Evolutionary conservation across 495 filamentous ascomycete genomes (phyloP).

Genomic region (Delitschia confertaspora): DNA sequence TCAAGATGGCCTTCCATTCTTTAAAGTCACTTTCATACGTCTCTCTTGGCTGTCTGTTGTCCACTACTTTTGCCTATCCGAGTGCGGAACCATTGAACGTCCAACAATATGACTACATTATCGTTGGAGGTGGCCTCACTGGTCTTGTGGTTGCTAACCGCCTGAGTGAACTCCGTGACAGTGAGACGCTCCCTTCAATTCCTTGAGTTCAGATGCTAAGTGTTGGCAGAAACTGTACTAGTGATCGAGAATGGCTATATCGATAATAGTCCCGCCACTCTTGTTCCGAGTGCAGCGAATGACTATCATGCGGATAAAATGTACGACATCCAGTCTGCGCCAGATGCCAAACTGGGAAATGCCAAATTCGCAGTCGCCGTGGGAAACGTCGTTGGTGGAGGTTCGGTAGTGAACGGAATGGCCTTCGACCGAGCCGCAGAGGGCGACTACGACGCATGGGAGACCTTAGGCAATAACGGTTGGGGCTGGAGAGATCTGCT

Average conservation of each 20-base stretch:
- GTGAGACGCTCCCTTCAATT: not conserved
- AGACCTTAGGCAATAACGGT: constrained; percentile 17
- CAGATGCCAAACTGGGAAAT: constrained; percentile 6
- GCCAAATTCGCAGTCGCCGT: not conserved
- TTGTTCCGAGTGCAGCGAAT: constrained; percentile 4
- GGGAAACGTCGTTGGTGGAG: constrained; percentile 38
- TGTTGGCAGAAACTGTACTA: constrained; percentile 15
- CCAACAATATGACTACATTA: constrained; percentile 23
- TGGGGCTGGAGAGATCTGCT: constrained; percentile 31
- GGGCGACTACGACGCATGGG: constrained; percentile 29
- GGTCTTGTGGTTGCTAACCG: constrained; percentile 39
- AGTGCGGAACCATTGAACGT: constrained; percentile 1
- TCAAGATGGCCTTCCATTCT: no score
- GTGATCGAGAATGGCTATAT: constrained; percentile 20
- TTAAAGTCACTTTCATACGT: no score
- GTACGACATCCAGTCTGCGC: constrained; percentile 7
- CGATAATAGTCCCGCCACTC: constrained; percentile 1
- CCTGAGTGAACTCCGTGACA: constrained; percentile 30
- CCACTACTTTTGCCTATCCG: constrained; percentile 5
- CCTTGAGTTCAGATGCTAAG: not conserved
- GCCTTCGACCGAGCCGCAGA: constrained; percentile 7
- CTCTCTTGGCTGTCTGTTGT: not conserved
- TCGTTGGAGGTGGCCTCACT: constrained; percentile 38
- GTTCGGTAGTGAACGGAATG: constrained; percentile 39
- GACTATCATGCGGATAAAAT: constrained; percentile 1